These are phyloP conservation scores for Capsicum baccatum DNA, from an alignment of 257 asterid genomes.

Conservation along the genomic window DNA sequence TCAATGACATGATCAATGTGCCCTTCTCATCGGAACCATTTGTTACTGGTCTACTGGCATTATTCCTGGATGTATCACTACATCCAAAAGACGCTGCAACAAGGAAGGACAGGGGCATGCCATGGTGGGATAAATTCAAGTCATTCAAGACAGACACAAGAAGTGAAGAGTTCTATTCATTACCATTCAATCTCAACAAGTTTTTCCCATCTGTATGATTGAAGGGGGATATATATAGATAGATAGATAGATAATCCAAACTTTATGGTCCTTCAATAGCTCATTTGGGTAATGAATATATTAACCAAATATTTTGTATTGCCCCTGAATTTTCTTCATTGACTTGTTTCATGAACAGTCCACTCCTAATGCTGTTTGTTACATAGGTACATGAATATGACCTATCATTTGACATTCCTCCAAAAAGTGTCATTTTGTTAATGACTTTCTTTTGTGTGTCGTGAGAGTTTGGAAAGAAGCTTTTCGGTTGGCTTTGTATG, in stretches of 20 bases:
- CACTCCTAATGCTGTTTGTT: constrained; percentile 19
- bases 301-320: background rate
- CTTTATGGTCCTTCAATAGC: constrained; percentile 5
- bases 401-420: background rate
- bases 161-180: constrained; percentile 84
- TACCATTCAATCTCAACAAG: constrained; percentile 91
- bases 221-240: background rate
- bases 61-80: constrained; percentile 66
- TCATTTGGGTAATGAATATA: background rate
- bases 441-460: too few species aligned
- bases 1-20: constrained; percentile 87
- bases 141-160: constrained; percentile 80
- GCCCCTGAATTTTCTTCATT: background rate
- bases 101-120: constrained; percentile 88
- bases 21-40: constrained; percentile 87
- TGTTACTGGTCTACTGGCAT: constrained; percentile 72
- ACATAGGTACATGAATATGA: background rate
- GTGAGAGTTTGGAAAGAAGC: too few species aligned
- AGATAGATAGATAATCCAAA: background rate
- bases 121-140: constrained; percentile 89
- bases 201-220: constrained; percentile 85
- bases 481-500: too few species aligned
- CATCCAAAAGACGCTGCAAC: constrained; percentile 64
- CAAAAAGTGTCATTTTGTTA: background rate
- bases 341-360: background rate